phyloP scores from a whole-genome alignment of 2,329 filamentous ascomycete species.

The Hymenoscyphus repandus region DNA sequence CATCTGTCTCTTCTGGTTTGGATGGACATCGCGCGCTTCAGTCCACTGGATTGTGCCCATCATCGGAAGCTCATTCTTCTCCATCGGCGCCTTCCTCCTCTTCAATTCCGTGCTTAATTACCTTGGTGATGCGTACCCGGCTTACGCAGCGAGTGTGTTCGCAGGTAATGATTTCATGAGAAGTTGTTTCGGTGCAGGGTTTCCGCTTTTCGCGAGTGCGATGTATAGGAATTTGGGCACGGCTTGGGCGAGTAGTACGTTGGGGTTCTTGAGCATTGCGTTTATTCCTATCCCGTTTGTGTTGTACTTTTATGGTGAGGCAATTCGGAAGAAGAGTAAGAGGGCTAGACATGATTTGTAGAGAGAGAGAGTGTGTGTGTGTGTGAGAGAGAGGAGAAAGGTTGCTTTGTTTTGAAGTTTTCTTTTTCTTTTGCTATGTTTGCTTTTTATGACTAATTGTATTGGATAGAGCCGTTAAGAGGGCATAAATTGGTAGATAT shows the following conservation, averaged over 20 bases:
- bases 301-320: constrained; percentile 22
- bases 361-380: not conserved
- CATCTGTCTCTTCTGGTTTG: constrained; percentile 51
- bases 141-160: constrained; percentile 52
- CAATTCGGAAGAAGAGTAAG: constrained; percentile 14
- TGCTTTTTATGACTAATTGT: too few species aligned
- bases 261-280: constrained; percentile 31
- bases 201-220: constrained; percentile 31
- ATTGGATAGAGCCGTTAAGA: too few species aligned
- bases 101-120: constrained; percentile 59
- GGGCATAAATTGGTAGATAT: too few species aligned
- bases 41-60: constrained; percentile 54
- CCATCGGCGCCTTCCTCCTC: constrained; percentile 40
- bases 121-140: constrained; percentile 48
- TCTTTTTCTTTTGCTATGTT: too few species aligned
- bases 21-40: constrained; percentile 46
- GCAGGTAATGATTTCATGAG: constrained; percentile 48
- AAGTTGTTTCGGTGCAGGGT: constrained; percentile 32
- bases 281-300: constrained; percentile 27
- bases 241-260: constrained; percentile 30
- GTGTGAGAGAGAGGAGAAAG: too few species aligned
- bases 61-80: constrained; percentile 41
- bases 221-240: constrained; percentile 33
- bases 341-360: constrained; percentile 23
- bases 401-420: too few species aligned